Percentiles rank a stretch among this genome's conserved stretches.
These are phyloP conservation scores for Phytophthora sansomeana DNA, from an alignment of 352 stramenopile species.

Conservation along the genomic window DNA sequence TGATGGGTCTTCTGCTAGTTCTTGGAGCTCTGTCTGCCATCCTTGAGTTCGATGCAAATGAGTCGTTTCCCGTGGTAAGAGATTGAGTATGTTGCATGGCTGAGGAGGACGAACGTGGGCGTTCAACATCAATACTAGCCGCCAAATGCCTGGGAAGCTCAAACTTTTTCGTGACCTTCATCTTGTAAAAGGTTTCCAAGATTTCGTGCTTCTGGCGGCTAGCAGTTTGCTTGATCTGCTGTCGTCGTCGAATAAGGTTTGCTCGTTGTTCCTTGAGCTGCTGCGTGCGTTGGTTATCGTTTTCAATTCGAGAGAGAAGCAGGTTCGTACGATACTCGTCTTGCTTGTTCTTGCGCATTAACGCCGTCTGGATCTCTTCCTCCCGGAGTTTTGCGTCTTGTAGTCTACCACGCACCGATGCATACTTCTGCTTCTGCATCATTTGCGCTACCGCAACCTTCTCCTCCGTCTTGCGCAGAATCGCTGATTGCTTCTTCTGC, in stretches of 20 bases:
- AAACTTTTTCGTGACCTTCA: constrained; percentile 86
- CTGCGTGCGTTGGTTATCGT: constrained; percentile 62
- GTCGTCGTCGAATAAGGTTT: constrained; percentile 58
- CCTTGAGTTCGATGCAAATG: constrained; percentile 4
- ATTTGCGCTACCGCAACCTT: constrained; percentile 61
- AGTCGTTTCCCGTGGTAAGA: constrained; percentile 25
- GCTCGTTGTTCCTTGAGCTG: constrained; percentile 68
- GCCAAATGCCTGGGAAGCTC: constrained; percentile 64
- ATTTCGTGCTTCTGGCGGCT: constrained; percentile 73
- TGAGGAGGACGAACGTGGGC: constrained; percentile 51
- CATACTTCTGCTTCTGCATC: constrained; percentile 65
- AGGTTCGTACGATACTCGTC: constrained; percentile 69
- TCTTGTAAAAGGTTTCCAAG: constrained; percentile 83
- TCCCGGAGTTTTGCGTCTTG: constrained; percentile 81
- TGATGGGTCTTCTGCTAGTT: constrained; percentile 34
- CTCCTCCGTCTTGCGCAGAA: constrained; percentile 56
- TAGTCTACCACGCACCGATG: constrained; percentile 52
- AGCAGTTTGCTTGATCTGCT: constrained; percentile 74
- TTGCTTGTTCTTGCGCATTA: constrained; percentile 66
- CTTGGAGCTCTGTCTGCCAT: background rate
- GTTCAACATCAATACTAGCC: constrained; percentile 29
- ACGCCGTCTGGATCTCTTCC: constrained; percentile 76
- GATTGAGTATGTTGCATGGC: constrained; percentile 43
- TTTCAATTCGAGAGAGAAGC: constrained; percentile 68
- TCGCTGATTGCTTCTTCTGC: constrained; percentile 47